Evolutionary conservation across 2,329 filamentous ascomycete species (phyloP), one percentile per base, ranked within the genome.

Genomic region (Xylariales sp.): DNA sequence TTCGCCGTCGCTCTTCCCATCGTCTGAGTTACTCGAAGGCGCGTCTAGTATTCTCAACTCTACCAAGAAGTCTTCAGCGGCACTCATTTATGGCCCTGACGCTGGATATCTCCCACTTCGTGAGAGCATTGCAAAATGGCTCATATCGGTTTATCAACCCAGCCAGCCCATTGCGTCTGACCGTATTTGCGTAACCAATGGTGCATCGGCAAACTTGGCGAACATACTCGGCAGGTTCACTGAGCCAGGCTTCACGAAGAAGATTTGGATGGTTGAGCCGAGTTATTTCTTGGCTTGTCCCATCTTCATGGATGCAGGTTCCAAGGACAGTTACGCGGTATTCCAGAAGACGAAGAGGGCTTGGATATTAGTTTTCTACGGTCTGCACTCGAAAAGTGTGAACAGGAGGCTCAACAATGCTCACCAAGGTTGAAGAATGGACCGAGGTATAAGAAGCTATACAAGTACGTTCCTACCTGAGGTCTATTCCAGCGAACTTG

Each of bases 51-150:
- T 74, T 5, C 63, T 84, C 24, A 68, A 68, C 12, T 63, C 73
- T 45, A 65, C 70, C 15, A 51, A 60, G 7, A 63, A 75, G 42
- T 68, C 71, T 18, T 58, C 63, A 5, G 65, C 70, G 1, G 80
- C 70, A 11, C 63, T 86, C 31, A 64, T 72, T 24, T 86, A 86
- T 52, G 83, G 80, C 0, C 79, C 81, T 1, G 78, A 84, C 51
- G 62, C 70, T 36, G 82, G 82, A 22, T 71, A 78, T 47, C 54
- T 59, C 11, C 66, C 69, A 11, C 61, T 82, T 11, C 71, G 80
- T 31, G 58, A 68, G 36, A 66, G 73, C 33, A 60, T 86, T 31
- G 78, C 80, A 12, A 56, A 65, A 43, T 86, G 80, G 81, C 67
- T 86, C 32, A 72, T 69, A 0, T 52, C 56, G 1, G 81, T 80